These are phyloP conservation scores for Quercus dentata DNA, from an alignment of 306 rosid species.

Conservation along the genomic window DNA sequence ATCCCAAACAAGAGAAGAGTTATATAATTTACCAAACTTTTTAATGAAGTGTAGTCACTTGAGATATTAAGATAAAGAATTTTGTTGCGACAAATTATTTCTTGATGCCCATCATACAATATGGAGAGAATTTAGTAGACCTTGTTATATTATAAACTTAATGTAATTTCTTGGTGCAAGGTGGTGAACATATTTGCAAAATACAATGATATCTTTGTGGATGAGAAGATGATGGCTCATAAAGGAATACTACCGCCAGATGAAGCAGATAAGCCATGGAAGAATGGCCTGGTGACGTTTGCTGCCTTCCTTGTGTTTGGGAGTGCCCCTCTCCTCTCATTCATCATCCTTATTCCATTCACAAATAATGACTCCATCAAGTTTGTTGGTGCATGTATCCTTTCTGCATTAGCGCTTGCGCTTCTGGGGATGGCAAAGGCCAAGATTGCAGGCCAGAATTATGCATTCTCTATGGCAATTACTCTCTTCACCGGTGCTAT, in stretches of 20 bases:
- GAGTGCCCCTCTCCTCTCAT: slow-evolving; percentile 44
- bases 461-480: slow-evolving; percentile 28
- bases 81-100: too few species aligned
- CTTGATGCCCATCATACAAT: neutral
- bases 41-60: too few species aligned
- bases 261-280: slow-evolving; percentile 56
- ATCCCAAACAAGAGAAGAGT: too few species aligned
- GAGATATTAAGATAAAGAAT: too few species aligned
- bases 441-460: slow-evolving; percentile 39
- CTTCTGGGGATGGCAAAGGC: slow-evolving; percentile 57
- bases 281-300: slow-evolving; percentile 50
- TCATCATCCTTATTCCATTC: slow-evolving; percentile 58
- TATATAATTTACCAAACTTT: too few species aligned
- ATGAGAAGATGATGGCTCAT: slow-evolving; percentile 47
- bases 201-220: slow-evolving; percentile 52
- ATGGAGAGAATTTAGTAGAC: neutral
- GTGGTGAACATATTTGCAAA: slow-evolving; percentile 61
- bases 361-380: slow-evolving; percentile 38
- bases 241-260: slow-evolving; percentile 41
- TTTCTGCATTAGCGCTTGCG: slow-evolving; percentile 44
- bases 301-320: slow-evolving; percentile 53
- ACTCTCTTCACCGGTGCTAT: slow-evolving; percentile 44
- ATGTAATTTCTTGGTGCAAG: slow-evolving; percentile 25
- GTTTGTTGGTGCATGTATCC: slow-evolving; percentile 54
- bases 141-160: neutral